Evolutionary conservation across 805 yeast genomes (phyloP), one percentile per base, ranked within the genome.

Genomic region (Candida coquimbonensis): DNA sequence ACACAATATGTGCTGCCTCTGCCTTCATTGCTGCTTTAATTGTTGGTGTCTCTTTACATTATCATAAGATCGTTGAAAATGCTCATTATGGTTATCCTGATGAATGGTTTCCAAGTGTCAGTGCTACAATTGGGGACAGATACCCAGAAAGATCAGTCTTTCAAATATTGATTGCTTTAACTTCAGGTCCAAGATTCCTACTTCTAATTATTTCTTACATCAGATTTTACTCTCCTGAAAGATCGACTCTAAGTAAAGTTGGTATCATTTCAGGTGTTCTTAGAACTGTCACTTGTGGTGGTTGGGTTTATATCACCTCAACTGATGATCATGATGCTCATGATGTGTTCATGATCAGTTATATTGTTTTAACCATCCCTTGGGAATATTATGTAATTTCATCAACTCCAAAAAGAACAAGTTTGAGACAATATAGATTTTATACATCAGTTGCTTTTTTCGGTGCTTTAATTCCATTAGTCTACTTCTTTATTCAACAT

Each of bases 101-200:
- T 49, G 99, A 93, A 64, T 93, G 99, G 98, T 91, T 93, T 61
- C 99, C 99, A 2, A 83, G 95, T 58, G 99, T 93, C 2, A 84
- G 95, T 34, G 98, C 99, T 1, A 79, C 99, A 2, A 93, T 93
- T 60, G 99, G 99, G 39, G 99, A 93, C 62, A 67, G 97, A 49
- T 93, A 89, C 62, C 99, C 99, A 0, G 99, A 93, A 66, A 72
- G 99, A 53, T 87, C 96, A 2, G 66, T 93, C 17, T 93, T 91
- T 63, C 99, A 93, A 66, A 73, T 91, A 34, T 66, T 91, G 51
- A 93, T 93, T 53, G 99, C 98, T 1, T 65, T 91, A 39, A 90
- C 98, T 1, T 76, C 98, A 1, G 96, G 96, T 35, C 97, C 97
- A 16, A 77, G 98, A 53, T 91, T 90, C 61, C 62, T 85, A 33